A percentile compares a stretch with the other conserved stretches of the same genome.
phyloP scores from a whole-genome alignment of 2,329 filamentous ascomycete genomes.

The Alternaria sp. region DNA sequence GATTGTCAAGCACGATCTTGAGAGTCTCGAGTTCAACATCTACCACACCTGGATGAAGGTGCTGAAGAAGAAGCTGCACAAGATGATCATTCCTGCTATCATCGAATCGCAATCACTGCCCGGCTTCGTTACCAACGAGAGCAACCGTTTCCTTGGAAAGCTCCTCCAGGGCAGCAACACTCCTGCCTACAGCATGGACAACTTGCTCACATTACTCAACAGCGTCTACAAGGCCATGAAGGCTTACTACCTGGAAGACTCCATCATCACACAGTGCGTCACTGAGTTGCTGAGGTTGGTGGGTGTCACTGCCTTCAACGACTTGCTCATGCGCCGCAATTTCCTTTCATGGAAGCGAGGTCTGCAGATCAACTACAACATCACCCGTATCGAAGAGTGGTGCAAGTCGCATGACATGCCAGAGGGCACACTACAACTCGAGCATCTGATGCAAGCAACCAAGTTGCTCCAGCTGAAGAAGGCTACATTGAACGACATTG shows the following conservation, averaged over 20 bases:
- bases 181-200: constrained; percentile 99
- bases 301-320: constrained; percentile 97
- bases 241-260: constrained; percentile 95
- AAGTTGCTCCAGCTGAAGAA: constrained; percentile 99
- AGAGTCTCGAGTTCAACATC: constrained; percentile 99
- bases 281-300: constrained; percentile 92
- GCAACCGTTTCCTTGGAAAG: constrained; percentile 97
- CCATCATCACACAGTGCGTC: constrained; percentile 93
- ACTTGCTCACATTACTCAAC: constrained; percentile 92
- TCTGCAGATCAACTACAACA: constrained; percentile 99
- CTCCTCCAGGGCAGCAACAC: constrained; percentile 87
- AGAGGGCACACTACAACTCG: constrained; percentile 93
- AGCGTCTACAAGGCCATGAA: constrained; percentile 99
- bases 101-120: constrained; percentile 98
- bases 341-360: constrained; percentile 99
- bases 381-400: constrained; percentile 99
- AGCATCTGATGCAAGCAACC: constrained; percentile 99
- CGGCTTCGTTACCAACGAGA: constrained; percentile 98
- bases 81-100: constrained; percentile 99
- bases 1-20: constrained; percentile 98
- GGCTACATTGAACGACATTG: constrained; percentile 97
- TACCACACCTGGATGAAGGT: constrained; percentile 99
- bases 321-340: constrained; percentile 95
- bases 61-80: constrained; percentile 97
- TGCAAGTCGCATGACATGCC: constrained; percentile 99